Evolutionary conservation across 257 asterid genomes (phyloP).

Genomic region (Sherardia arvensis): DNA sequence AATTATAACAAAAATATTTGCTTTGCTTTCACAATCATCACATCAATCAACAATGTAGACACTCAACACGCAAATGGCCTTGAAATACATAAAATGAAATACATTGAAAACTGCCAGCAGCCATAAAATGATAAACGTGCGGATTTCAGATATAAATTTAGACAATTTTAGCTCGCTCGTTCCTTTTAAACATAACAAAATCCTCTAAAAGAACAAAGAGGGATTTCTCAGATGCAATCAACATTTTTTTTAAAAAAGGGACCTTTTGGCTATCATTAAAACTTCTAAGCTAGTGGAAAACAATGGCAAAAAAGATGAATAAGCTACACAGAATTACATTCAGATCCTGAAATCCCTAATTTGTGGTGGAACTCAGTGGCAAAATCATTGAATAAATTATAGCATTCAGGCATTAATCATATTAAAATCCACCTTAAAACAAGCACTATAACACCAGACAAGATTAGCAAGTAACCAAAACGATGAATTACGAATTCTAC

Average conservation of each 20-base stretch:
- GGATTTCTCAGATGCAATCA: too few species aligned
- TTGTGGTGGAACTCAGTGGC: background rate
- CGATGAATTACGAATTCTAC: background rate
- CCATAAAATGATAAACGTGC: too few species aligned
- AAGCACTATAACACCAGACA: background rate
- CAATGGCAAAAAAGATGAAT: background rate
- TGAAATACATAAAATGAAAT: too few species aligned
- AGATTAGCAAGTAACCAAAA: background rate
- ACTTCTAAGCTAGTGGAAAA: background rate
- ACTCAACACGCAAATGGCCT: too few species aligned
- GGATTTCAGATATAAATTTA: background rate
- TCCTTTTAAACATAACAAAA: too few species aligned
- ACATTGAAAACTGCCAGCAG: too few species aligned
- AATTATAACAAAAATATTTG: too few species aligned
- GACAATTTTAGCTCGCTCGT: background rate
- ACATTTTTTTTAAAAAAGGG: background rate
- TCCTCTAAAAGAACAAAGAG: background rate
- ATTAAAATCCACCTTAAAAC: background rate
- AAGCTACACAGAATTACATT: background rate
- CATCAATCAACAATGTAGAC: too few species aligned
- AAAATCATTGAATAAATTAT: too few species aligned
- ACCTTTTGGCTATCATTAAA: background rate
- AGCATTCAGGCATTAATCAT: background rate
- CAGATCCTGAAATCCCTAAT: constrained; percentile 14
- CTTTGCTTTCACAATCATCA: too few species aligned